These are phyloP conservation scores for Cymodocea nodosa DNA, from an alignment of 116 monocot genomes.

Conservation along the genomic window DNA sequence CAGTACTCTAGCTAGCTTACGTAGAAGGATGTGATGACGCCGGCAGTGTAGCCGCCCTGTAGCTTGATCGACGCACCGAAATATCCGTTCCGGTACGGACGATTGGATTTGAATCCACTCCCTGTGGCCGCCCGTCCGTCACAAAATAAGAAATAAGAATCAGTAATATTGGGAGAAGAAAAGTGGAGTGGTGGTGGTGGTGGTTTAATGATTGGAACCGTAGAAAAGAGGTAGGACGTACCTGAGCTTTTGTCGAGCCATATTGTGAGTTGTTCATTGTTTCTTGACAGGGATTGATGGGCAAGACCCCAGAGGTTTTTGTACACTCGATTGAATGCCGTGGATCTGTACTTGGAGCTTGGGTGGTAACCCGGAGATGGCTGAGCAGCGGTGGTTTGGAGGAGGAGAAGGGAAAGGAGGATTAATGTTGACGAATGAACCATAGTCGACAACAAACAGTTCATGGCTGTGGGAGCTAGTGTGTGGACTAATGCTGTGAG, in stretches of 20 bases:
- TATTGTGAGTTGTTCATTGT: conserved; percentile 35
- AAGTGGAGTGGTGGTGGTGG: no score
- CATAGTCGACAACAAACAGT: not conserved
- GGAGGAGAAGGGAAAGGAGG: conserved; percentile 6
- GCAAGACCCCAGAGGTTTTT: conserved; percentile 54
- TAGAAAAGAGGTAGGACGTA: conserved; percentile 3
- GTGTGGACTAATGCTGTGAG: no score
- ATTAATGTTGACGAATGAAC: not conserved
- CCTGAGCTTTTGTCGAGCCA: conserved; percentile 71
- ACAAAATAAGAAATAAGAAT: not conserved
- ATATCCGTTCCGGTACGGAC: conserved; percentile 51
- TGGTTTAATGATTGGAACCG: no score
- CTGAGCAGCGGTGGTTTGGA: conserved; percentile 21
- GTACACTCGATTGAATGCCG: conserved; percentile 35
- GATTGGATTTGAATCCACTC: conserved; percentile 79
- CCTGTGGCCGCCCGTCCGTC: conserved; percentile 15
- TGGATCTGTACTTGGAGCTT: conserved; percentile 27
- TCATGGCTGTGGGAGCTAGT: no score
- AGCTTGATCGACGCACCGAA: conserved; percentile 67
- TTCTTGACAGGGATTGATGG: conserved; percentile 41
- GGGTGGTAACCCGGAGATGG: conserved; percentile 66
- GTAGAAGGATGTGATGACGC: conserved; percentile 76
- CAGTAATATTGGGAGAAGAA: not conserved
- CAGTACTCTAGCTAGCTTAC: no score
- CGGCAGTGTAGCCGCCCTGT: conserved; percentile 77